phyloP scores from a whole-genome alignment of 768 basidiomycete genomes.

The Boletus pseudopeckii region DNA sequence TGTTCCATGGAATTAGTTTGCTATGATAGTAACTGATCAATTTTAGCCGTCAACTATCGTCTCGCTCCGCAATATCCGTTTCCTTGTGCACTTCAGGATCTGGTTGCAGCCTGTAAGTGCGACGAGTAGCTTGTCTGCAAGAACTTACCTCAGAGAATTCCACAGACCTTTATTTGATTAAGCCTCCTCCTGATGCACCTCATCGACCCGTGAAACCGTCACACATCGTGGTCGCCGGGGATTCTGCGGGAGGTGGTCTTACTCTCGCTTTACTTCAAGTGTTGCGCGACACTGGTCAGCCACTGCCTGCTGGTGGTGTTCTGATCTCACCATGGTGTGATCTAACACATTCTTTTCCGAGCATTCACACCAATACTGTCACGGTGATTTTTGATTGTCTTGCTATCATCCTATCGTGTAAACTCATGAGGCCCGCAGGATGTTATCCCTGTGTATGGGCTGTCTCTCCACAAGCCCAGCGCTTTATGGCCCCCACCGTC shows the following conservation, averaged over 20 bases:
- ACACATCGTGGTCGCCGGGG: constrained; percentile 83
- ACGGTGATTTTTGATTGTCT: constrained; percentile 50
- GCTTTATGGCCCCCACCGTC: constrained; percentile 75
- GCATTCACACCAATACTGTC: constrained; percentile 76
- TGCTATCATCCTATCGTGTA: not conserved
- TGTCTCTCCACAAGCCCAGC: constrained; percentile 76
- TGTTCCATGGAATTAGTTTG: not conserved
- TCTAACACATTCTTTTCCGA: constrained; percentile 94
- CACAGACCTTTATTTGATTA: constrained; percentile 81
- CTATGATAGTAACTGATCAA: constrained; percentile 13
- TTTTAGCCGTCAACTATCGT: constrained; percentile 69
- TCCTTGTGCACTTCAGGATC: constrained; percentile 88
- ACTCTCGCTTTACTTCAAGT: constrained; percentile 80
- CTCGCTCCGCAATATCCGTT: constrained; percentile 98
- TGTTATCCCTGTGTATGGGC: constrained; percentile 70
- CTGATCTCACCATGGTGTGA: constrained; percentile 93
- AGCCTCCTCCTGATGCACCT: constrained; percentile 74
- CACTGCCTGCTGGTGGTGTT: constrained; percentile 82
- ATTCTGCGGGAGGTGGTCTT: constrained; percentile 91
- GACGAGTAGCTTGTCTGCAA: not conserved
- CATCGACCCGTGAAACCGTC: constrained; percentile 79
- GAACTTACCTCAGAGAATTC: not conserved
- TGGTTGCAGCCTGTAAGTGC: constrained; percentile 76
- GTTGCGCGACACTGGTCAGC: constrained; percentile 80
- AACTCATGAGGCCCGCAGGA: constrained; percentile 47